Conservation (phyloP, 208 protist genomes). For the Crithidia expoeki region DNA sequence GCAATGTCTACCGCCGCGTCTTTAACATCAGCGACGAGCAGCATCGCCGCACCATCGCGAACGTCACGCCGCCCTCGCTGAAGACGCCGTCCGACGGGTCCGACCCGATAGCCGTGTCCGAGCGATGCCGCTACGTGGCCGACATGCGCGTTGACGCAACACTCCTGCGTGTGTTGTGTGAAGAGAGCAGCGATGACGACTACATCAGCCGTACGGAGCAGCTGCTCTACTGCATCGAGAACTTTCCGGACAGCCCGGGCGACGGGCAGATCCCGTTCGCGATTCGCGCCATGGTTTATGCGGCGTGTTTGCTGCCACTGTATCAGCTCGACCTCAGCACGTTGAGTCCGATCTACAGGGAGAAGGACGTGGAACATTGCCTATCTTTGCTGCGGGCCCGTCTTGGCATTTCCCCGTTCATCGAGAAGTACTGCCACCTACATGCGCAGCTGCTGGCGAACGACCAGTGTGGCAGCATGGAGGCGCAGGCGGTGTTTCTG, state of each 20-base stretch:
- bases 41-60: constrained; percentile 48
- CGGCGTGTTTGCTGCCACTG: constrained; percentile 47
- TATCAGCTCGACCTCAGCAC: constrained; percentile 42
- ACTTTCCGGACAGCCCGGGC: constrained; percentile 31
- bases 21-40: constrained; percentile 53
- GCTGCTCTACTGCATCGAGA: constrained; percentile 37
- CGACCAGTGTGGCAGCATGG: constrained; percentile 35
- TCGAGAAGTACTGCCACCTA: constrained; percentile 64
- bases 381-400: constrained; percentile 32
- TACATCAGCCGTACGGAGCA: constrained; percentile 41
- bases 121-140: constrained; percentile 21
- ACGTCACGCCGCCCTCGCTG: constrained; percentile 41
- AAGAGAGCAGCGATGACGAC: constrained; percentile 40
- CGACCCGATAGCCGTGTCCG: neutral
- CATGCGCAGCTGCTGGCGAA: constrained; percentile 71
- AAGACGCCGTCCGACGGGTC: neutral
- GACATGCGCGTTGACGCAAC: constrained; percentile 27
- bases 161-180: constrained; percentile 36
- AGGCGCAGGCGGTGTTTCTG: constrained; percentile 44
- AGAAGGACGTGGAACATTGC: constrained; percentile 32
- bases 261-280: constrained; percentile 49
- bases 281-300: constrained; percentile 58
- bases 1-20: constrained; percentile 40
- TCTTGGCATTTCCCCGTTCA: constrained; percentile 42
- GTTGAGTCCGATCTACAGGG: constrained; percentile 29